Percentiles rank a stretch among this genome's conserved stretches.
Conservation (phyloP, 2,329 filamentous ascomycete species). For the Penicillium sp. region DNA sequence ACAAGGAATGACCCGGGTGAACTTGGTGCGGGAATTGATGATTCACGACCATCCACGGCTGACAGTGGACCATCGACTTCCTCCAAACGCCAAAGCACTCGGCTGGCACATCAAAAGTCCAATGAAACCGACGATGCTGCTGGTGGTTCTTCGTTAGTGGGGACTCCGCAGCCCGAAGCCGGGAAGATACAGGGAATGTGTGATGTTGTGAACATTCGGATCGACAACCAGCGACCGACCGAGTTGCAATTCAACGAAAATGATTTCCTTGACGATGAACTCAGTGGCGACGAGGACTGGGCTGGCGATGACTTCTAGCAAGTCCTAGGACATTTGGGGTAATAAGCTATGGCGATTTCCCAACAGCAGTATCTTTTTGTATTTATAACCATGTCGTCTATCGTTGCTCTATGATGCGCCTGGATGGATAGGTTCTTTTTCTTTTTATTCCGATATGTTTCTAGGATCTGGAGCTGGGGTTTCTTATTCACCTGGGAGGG, state of each 20-base stretch:
- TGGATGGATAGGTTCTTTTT: background rate
- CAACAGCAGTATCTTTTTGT: background rate
- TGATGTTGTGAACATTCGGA: constrained; percentile 57
- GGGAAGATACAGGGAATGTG: constrained; percentile 56
- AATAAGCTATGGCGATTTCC: background rate
- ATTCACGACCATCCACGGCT: constrained; percentile 13
- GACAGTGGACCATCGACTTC: constrained; percentile 19
- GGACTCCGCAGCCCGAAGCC: constrained; percentile 9
- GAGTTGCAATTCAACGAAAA: constrained; percentile 59
- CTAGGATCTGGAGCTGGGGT: background rate
- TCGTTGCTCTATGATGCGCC: background rate
- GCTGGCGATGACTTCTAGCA: constrained; percentile 47
- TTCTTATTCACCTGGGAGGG: background rate
- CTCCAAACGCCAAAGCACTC: constrained; percentile 43
- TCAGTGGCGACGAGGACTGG: constrained; percentile 64
- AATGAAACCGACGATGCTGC: constrained; percentile 28
- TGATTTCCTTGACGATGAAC: constrained; percentile 62
- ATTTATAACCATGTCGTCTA: background rate
- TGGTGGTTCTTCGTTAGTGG: background rate
- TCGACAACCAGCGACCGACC: constrained; percentile 62
- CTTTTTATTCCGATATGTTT: background rate
- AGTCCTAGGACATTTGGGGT: constrained; percentile 27
- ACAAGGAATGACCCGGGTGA: background rate
- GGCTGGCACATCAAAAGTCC: constrained; percentile 34
- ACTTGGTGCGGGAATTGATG: constrained; percentile 1